phyloP scores from a whole-genome alignment of 768 basidiomycete species.

The Lentinula lateritia region DNA sequence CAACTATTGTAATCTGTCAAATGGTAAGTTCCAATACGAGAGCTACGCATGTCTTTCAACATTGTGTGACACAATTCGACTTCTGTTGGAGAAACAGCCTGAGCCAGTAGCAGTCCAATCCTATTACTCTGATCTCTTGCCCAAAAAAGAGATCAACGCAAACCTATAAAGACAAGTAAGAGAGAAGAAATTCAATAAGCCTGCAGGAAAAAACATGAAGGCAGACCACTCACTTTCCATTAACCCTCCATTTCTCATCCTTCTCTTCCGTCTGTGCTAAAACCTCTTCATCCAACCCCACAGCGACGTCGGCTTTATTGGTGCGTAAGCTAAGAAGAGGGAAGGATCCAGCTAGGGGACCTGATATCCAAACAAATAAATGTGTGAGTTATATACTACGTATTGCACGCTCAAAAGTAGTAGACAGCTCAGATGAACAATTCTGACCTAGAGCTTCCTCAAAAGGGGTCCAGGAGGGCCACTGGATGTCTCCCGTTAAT shows the following conservation, averaged over 20 bases:
- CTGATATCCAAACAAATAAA: conserved; percentile 24
- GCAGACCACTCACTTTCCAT: conserved; percentile 57
- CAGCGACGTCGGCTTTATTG: conserved; percentile 93
- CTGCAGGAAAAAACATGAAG: not conserved
- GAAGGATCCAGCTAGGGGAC: conserved; percentile 75
- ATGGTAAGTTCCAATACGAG: too few species aligned
- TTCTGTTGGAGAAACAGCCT: too few species aligned
- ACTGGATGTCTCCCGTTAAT: conserved; percentile 81
- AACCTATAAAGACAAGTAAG: conserved; percentile 26
- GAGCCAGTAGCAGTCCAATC: too few species aligned
- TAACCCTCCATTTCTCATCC: conserved; percentile 70
- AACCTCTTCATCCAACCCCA: conserved; percentile 66
- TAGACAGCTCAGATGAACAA: not conserved
- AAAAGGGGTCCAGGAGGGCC: conserved; percentile 81
- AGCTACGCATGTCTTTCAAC: too few species aligned
- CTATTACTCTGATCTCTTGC: not conserved
- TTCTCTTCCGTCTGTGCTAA: conserved; percentile 63
- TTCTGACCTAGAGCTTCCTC: conserved; percentile 59
- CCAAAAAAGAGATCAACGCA: conserved; percentile 34
- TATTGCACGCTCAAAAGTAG: not conserved
- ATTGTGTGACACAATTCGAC: too few species aligned
- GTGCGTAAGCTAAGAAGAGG: conserved; percentile 84
- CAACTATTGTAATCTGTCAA: too few species aligned
- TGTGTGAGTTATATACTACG: too few species aligned
- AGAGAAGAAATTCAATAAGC: not conserved